phyloP scores from a whole-genome alignment of 2,329 filamentous ascomycete genomes.

The Alternaria sp. region DNA sequence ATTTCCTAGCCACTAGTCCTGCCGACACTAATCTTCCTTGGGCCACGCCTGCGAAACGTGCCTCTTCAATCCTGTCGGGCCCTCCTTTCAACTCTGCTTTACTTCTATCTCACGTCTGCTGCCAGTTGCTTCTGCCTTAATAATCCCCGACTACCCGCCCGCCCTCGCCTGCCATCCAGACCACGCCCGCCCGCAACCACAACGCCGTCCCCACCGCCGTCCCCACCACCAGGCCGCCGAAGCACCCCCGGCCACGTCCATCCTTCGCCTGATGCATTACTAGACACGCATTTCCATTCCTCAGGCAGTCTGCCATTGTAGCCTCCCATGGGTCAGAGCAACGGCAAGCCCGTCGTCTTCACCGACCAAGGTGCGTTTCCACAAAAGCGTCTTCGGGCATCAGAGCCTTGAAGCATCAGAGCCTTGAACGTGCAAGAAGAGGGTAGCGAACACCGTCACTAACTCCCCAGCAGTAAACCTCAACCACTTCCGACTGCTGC shows the following conservation, averaged over 20 bases:
- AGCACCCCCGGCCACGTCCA: background rate
- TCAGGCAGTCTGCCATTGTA: slow-evolving; percentile 37
- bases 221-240: slow-evolving; percentile 17
- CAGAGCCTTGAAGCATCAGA: background rate
- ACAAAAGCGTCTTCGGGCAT: background rate
- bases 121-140: slow-evolving; percentile 14
- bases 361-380: slow-evolving; percentile 82
- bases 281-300: slow-evolving; percentile 21
- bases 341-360: slow-evolving; percentile 91
- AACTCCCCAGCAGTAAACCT: slow-evolving; percentile 75
- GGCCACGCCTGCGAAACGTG: slow-evolving; percentile 34
- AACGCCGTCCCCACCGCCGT: slow-evolving; percentile 7
- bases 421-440: background rate
- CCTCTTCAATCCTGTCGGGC: slow-evolving; percentile 34
- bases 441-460: slow-evolving; percentile 2
- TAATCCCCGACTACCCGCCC: slow-evolving; percentile 14
- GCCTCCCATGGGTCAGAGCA: slow-evolving; percentile 84
- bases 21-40: slow-evolving; percentile 16
- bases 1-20: slow-evolving; percentile 8
- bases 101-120: background rate
- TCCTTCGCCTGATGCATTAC: slow-evolving; percentile 36
- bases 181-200: slow-evolving; percentile 15
- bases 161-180: slow-evolving; percentile 6
- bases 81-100: slow-evolving; percentile 32
- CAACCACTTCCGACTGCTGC: slow-evolving; percentile 93